phyloP scores from a whole-genome alignment of 306 rosid genomes.

The Biancaea sappan region DNA sequence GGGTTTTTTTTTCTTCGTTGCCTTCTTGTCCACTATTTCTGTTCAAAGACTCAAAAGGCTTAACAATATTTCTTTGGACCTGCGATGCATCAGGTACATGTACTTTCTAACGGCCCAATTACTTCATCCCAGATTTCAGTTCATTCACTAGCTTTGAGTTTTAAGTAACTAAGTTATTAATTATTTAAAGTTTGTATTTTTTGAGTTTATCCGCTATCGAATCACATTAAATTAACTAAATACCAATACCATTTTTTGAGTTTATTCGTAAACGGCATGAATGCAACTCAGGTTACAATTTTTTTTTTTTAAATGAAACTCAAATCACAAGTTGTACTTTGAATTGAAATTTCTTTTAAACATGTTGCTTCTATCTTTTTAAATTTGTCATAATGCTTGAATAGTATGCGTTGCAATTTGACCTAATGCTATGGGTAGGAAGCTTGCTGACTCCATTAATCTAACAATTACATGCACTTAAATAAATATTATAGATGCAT shows the following conservation, averaged over 20 bases:
- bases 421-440: background rate
- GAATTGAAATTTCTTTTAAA: background rate
- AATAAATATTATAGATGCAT: background rate
- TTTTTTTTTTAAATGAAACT: no score
- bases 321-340: background rate
- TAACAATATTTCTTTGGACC: background rate
- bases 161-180: no score
- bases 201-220: no score
- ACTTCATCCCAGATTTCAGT: background rate
- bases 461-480: background rate
- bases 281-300: background rate
- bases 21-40: background rate
- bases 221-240: no score
- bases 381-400: background rate
- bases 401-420: conserved; percentile 11
- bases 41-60: background rate
- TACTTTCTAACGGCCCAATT: background rate
- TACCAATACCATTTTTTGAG: background rate
- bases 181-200: no score
- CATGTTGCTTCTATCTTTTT: background rate
- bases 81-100: background rate
- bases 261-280: background rate
- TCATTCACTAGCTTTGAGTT: background rate
- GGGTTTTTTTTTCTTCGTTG: background rate
- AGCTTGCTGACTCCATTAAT: background rate